Conservation (phyloP, 768 basidiomycete genomes). For the Glaciozyma antarctica region DNA sequence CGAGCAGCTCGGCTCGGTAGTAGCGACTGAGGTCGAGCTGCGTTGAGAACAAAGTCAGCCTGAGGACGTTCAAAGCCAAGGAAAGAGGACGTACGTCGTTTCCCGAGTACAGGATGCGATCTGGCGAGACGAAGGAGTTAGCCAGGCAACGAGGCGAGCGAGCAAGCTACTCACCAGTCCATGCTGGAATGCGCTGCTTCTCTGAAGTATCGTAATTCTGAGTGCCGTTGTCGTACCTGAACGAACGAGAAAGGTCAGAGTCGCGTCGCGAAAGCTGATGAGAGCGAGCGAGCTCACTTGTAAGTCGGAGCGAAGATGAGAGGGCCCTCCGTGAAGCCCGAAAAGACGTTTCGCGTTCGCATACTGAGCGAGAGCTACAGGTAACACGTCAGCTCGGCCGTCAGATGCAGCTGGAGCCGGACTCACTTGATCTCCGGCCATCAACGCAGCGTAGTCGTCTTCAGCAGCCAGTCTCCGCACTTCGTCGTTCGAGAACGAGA, state of each 20-base stretch:
- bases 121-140: conserved; percentile 43
- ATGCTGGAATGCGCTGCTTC: conserved; percentile 90
- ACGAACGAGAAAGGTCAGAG: conserved; percentile 3
- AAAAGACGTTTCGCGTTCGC: conserved; percentile 62
- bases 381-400: conserved; percentile 4
- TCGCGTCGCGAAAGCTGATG: not conserved
- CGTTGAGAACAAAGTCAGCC: not conserved
- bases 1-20: conserved; percentile 68
- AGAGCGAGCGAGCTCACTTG: conserved; percentile 68
- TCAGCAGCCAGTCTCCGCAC: conserved; percentile 58
- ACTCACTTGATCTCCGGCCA: conserved; percentile 76
- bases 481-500: conserved; percentile 71
- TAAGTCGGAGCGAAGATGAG: conserved; percentile 90
- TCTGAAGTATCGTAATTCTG: conserved; percentile 90
- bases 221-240: conserved; percentile 43
- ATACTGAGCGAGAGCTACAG: conserved; percentile 62
- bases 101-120: conserved; percentile 85
- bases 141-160: conserved; percentile 5
- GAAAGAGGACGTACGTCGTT: conserved; percentile 37
- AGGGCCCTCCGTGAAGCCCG: conserved; percentile 78
- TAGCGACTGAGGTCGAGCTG: conserved; percentile 66
- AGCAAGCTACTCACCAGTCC: conserved; percentile 62
- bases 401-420: not conserved
- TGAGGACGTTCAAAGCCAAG: not conserved
- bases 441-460: conserved; percentile 61